Conservation (phyloP, 257 asterid genomes). For the Paraleonurus japonicus region DNA sequence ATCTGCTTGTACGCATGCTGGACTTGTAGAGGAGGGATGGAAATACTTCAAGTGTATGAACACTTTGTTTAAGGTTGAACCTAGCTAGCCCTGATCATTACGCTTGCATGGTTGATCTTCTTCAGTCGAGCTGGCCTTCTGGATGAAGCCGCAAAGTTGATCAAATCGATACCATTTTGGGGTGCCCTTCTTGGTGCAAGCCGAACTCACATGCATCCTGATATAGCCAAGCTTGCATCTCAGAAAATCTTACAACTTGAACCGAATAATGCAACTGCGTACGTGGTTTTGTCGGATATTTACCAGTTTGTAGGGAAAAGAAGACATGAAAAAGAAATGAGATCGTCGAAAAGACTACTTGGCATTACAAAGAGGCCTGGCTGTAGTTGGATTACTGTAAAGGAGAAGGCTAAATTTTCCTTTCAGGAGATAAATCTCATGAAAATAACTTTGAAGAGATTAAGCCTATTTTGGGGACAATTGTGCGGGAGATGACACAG, state of each 20-base stretch:
- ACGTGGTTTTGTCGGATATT: conserved; percentile 66
- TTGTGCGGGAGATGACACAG: conserved; percentile 36
- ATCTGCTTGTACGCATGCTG: conserved; percentile 72
- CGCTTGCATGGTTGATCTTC: conserved; percentile 80
- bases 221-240: conserved; percentile 73
- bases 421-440: conserved; percentile 57
- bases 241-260: conserved; percentile 49
- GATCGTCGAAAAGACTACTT: conserved; percentile 51
- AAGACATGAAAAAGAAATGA: conserved; percentile 56
- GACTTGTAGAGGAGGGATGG: conserved; percentile 69
- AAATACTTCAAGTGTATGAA: conserved; percentile 57
- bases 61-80: conserved; percentile 48
- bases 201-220: conserved; percentile 50
- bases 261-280: conserved; percentile 68
- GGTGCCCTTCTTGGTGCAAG: conserved; percentile 88
- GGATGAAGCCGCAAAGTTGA: too few species aligned
- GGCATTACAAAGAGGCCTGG: conserved; percentile 70
- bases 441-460: conserved; percentile 47
- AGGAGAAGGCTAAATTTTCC: conserved; percentile 49
- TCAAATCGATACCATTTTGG: conserved; percentile 79
- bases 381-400: conserved; percentile 72
- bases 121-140: conserved; percentile 83
- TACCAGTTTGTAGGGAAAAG: conserved; percentile 44
- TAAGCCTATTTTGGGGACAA: conserved; percentile 28
- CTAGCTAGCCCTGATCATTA: conserved; percentile 69